Evolutionary conservation across 2,329 filamentous ascomycete genomes (phyloP).

Genomic region (Bertia moriformis): DNA sequence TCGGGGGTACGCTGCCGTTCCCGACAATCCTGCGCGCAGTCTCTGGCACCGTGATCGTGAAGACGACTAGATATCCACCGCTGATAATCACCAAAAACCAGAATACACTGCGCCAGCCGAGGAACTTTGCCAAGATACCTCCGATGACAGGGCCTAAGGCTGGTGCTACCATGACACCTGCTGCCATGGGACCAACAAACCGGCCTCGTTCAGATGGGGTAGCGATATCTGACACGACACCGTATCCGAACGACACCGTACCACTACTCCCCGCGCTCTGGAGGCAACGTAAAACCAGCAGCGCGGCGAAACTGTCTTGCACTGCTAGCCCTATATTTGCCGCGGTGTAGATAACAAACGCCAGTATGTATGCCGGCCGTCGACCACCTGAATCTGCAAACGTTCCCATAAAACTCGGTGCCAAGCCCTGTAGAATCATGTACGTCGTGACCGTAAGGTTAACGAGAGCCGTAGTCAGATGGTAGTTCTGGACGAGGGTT

Average conservation of each 20-base stretch:
- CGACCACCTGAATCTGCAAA: conserved; percentile 14
- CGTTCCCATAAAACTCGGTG: conserved; percentile 13
- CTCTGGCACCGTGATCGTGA: conserved; percentile 40
- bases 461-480: conserved; percentile 22
- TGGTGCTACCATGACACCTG: conserved; percentile 39
- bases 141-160: conserved; percentile 46
- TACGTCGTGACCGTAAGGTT: conserved; percentile 35
- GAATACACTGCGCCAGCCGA: conserved; percentile 56
- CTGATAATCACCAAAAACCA: conserved; percentile 51
- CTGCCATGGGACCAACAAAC: conserved; percentile 56
- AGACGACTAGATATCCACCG: conserved; percentile 33
- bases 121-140: conserved; percentile 44
- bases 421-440: conserved; percentile 17
- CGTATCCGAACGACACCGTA: conserved; percentile 55
- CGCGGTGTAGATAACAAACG: conserved; percentile 1
- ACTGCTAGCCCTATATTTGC: conserved; percentile 8
- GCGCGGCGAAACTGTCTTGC: conserved; percentile 8
- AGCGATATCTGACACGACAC: conserved; percentile 58
- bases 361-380: conserved; percentile 10
- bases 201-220: conserved; percentile 56
- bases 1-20: conserved; percentile 44
- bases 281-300: conserved; percentile 8
- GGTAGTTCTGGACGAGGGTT: conserved; percentile 17
- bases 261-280: conserved; percentile 20
- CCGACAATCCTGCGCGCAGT: conserved; percentile 44